phyloP scores from a whole-genome alignment of 1,284 basidiomycete genomes.

The Afroboletus lepidellus region DNA sequence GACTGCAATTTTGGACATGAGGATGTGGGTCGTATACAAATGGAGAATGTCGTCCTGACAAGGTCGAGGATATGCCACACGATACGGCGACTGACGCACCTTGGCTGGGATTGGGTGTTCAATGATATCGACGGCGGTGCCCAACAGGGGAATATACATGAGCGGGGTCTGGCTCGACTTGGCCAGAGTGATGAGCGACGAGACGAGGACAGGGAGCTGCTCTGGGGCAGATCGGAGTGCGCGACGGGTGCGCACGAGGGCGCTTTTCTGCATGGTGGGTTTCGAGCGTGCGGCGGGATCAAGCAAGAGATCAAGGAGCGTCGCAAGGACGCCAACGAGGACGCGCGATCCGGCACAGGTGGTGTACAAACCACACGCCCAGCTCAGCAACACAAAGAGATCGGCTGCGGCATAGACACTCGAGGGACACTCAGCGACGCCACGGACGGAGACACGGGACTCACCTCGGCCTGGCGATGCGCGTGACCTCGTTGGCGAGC shows the following conservation, averaged over 20 bases:
- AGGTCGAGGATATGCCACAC: not conserved
- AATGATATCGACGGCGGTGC: constrained; percentile 62
- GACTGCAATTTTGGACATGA: constrained; percentile 58
- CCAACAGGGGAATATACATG: constrained; percentile 51
- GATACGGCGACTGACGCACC: constrained; percentile 8
- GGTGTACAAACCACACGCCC: constrained; percentile 68
- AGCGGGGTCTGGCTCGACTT: constrained; percentile 51
- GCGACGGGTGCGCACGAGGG: constrained; percentile 57
- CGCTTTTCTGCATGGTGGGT: constrained; percentile 57
- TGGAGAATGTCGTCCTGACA: constrained; percentile 49
- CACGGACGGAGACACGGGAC: too few relatives aligned
- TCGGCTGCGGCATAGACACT: constrained; percentile 65
- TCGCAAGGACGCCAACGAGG: constrained; percentile 53
- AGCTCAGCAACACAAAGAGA: constrained; percentile 70
- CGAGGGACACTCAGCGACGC: not conserved
- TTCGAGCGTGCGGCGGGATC: constrained; percentile 53
- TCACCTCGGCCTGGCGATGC: constrained; percentile 44
- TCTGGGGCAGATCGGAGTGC: constrained; percentile 58
- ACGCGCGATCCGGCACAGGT: constrained; percentile 49
- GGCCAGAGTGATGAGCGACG: constrained; percentile 46
- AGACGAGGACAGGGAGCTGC: constrained; percentile 47
- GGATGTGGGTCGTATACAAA: constrained; percentile 50
- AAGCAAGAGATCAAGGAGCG: constrained; percentile 58
- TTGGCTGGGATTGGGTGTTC: constrained; percentile 39
- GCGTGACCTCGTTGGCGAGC: constrained; percentile 64